Evolutionary conservation across 169 alveolate species (phyloP).

Genomic region (Plasmodium vinckei): DNA sequence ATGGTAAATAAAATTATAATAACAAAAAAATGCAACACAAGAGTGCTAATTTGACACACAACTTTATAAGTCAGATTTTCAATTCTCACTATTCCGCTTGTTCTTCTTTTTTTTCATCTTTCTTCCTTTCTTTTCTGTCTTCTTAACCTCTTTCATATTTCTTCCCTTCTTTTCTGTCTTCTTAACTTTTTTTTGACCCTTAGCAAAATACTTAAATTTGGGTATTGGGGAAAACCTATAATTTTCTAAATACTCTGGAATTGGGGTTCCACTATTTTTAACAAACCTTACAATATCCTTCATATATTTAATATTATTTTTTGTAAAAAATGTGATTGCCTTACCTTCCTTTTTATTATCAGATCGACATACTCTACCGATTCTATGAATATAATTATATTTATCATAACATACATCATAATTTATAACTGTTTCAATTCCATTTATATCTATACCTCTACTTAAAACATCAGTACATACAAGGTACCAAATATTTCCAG

Average conservation of each 20-base stretch:
- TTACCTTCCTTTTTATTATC: slow-evolving; percentile 90
- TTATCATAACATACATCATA: slow-evolving; percentile 97
- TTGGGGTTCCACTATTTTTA: slow-evolving; percentile 39
- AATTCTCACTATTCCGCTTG: background rate
- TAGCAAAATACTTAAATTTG: background rate
- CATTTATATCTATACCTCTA: slow-evolving; percentile 97
- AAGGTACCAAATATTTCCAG: slow-evolving; percentile 64
- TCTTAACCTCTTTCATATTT: background rate
- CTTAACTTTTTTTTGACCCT: background rate
- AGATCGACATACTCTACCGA: slow-evolving; percentile 99
- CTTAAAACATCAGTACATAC: slow-evolving; percentile 65
- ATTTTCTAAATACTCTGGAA: slow-evolving; percentile 42
- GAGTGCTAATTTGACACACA: background rate
- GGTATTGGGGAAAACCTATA: slow-evolving; percentile 2
- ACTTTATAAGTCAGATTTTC: background rate
- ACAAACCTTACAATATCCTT: slow-evolving; percentile 50
- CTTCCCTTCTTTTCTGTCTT: background rate
- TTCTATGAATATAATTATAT: slow-evolving; percentile 96
- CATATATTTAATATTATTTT: slow-evolving; percentile 44
- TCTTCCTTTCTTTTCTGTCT: background rate
- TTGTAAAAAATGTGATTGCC: slow-evolving; percentile 50
- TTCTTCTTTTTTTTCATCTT: background rate
- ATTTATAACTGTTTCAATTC: slow-evolving; percentile 96
- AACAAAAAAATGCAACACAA: background rate
- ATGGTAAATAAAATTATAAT: background rate